A percentile compares a stretch with the other conserved stretches of the same genome.
These are phyloP conservation scores for Tephrocybe sp. DNA, from an alignment of 768 basidiomycete species.

Conservation along the genomic window DNA sequence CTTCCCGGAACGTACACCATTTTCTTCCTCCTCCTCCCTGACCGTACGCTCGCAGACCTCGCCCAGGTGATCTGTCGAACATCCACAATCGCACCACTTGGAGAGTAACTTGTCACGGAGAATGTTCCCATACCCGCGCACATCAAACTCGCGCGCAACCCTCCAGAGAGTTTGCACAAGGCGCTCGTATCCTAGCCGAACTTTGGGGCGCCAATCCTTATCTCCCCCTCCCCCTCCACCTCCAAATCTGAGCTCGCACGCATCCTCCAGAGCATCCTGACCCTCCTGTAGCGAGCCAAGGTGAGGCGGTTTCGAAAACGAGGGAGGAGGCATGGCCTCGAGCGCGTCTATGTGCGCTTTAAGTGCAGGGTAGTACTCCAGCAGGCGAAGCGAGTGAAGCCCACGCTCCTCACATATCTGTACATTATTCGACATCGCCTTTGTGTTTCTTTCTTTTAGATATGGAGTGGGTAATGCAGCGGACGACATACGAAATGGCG, in stretches of 20 bases:
- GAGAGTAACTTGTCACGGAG: slow-evolving; percentile 69
- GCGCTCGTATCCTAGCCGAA: slow-evolving; percentile 65
- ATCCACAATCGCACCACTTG: slow-evolving; percentile 83
- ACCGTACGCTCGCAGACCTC: slow-evolving; percentile 78
- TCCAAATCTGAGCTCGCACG: slow-evolving; percentile 58
- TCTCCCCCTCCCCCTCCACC: slow-evolving; percentile 43
- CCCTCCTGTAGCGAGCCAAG: slow-evolving; percentile 59
- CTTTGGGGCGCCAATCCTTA: slow-evolving; percentile 57
- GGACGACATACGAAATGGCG: slow-evolving; percentile 63
- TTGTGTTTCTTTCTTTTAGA: too few species aligned
- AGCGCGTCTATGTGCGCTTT: slow-evolving; percentile 62
- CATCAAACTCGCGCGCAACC: slow-evolving; percentile 70
- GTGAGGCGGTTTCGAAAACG: slow-evolving; percentile 68
- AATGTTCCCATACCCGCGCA: slow-evolving; percentile 68
- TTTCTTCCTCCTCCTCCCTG: slow-evolving; percentile 66
- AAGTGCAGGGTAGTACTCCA: slow-evolving; percentile 61
- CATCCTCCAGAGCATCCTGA: slow-evolving; percentile 62
- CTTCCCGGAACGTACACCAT: slow-evolving; percentile 59
- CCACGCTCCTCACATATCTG: slow-evolving; percentile 64
- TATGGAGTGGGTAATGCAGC: too few species aligned
- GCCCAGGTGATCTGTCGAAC: slow-evolving; percentile 75
- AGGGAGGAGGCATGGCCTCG: slow-evolving; percentile 54
- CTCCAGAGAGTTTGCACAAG: slow-evolving; percentile 66
- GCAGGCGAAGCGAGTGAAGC: slow-evolving; percentile 62
- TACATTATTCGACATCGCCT: slow-evolving; percentile 75